phyloP scores from a whole-genome alignment of 805 yeast species.

The Kodamaea kakaduensis region DNA sequence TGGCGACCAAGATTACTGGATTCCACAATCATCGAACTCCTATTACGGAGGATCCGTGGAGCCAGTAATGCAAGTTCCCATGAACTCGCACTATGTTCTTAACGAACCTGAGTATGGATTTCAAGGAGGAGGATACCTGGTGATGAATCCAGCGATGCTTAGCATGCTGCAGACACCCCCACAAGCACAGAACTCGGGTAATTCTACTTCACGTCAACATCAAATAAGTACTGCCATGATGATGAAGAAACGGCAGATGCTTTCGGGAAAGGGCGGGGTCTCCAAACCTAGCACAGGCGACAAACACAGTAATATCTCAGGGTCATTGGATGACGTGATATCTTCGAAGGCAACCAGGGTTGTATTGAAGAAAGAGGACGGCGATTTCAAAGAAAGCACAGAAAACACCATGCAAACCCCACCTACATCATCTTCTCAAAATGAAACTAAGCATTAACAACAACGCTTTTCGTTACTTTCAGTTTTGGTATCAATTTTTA shows the following conservation, averaged over 20 bases:
- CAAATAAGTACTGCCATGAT: conserved; percentile 31
- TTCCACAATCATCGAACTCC: conserved; percentile 8
- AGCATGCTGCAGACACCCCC: conserved; percentile 6
- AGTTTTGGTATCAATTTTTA: conserved; percentile 11
- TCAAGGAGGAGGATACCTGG: conserved; percentile 11
- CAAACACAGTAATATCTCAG: conserved; percentile 3
- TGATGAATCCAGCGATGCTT: conserved; percentile 15
- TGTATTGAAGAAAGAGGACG: conserved; percentile 7
- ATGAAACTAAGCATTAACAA: conserved; percentile 1
- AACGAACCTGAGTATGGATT: conserved; percentile 9
- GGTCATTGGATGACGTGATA: conserved; percentile 11
- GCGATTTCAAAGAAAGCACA: conserved; percentile 5
- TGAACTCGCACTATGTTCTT: conserved; percentile 9
- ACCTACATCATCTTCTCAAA: conserved; percentile 11
- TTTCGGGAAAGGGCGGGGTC: conserved; percentile 11
- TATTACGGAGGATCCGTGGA: conserved; percentile 10
- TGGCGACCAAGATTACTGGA: conserved; percentile 17
- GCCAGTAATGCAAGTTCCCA: conserved; percentile 9
- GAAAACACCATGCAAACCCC: conserved; percentile 12
- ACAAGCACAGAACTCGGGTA: conserved; percentile 7
- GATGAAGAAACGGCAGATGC: conserved; percentile 29
- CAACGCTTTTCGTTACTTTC: conserved; percentile 8
- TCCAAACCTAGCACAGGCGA: conserved; percentile 6
- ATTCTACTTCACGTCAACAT: conserved; percentile 25
- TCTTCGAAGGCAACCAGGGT: conserved; percentile 11